Evolutionary conservation across 1,139 yeast species (phyloP), one percentile per base, ranked within the genome.

Genomic region (Wickerhamiella infanticola): DNA sequence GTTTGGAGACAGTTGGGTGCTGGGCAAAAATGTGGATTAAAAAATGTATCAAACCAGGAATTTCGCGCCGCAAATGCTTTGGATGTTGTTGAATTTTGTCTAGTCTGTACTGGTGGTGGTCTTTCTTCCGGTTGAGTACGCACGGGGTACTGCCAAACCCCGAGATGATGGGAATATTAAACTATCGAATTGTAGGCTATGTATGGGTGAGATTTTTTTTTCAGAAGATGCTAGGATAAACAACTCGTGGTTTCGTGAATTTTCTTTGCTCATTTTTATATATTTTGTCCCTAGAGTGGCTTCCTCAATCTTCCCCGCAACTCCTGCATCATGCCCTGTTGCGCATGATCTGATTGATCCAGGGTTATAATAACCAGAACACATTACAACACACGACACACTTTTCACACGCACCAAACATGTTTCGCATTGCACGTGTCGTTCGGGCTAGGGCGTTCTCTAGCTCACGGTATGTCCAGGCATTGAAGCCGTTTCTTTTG

Each of bases 401-500:
- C 11, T 31, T 11, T 8, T 11, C 37, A 11, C 37, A 35, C 13
- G 13, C 9, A 7, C 37, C 7, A 29, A 6, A 11, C 29, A 38
- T 38, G 40, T 18, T 37, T 27, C 40, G 40, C 25, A 24, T 38
- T 23, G 24, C 40, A 25, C 24, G 29, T 31, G 23, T 26, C 18
- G 31, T 11, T 9, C 39, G 43, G 26, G 18, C 18, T 2, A 18
- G 18, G 18, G 6, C 35, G 9, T 41, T 41, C 8, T 41, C 43
- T 9, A 7, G 33, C n/a, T 7, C 39, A 24, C 40, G 40, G 7
- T 5, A 7, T 3, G 6, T 23, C 5, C 4, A 5, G 13, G 44
- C 44, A 6, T 5, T 59, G 31, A 52, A 54, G 37, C 65, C 65
- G 5, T 62, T 57, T 46, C 43, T 58, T 45, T 49, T 62, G 42